These are phyloP conservation scores for Boletus eberwhitei DNA, from an alignment of 768 basidiomycete species.

Conservation along the genomic window DNA sequence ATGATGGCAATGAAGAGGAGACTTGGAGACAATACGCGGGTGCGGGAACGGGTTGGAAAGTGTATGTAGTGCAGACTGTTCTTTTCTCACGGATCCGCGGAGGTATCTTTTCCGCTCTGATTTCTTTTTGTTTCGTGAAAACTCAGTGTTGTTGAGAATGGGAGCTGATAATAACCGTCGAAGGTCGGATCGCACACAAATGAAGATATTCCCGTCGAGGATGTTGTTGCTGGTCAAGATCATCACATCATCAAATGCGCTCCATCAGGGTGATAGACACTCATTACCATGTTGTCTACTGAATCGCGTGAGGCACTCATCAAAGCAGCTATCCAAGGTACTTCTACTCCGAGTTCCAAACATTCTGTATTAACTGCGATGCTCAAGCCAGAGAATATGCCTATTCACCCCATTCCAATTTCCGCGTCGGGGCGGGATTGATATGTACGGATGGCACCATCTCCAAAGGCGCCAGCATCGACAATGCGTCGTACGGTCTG, in stretches of 20 bases:
- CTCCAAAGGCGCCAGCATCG: constrained; percentile 84
- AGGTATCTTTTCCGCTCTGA: too few species aligned
- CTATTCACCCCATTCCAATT: constrained; percentile 84
- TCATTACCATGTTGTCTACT: constrained; percentile 22
- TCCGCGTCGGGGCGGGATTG: constrained; percentile 87
- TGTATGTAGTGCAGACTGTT: too few species aligned
- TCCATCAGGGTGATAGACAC: too few species aligned
- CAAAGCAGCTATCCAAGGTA: constrained; percentile 59
- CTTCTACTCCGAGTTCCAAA: neutral
- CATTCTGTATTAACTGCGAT: too few species aligned
- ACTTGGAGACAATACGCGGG: too few species aligned
- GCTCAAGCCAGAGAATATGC: constrained; percentile 58
- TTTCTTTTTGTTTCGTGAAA: too few species aligned
- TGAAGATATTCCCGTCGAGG: neutral
- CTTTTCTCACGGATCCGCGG: too few species aligned
- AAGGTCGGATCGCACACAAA: neutral
- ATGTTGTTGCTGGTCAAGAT: neutral
- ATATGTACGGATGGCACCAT: constrained; percentile 65
- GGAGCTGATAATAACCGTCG: too few species aligned
- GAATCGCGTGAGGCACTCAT: constrained; percentile 51
- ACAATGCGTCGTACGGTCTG: constrained; percentile 89
- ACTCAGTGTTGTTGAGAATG: too few species aligned
- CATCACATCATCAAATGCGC: too few species aligned
- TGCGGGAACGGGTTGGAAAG: too few species aligned
- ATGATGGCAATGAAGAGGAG: too few species aligned